Evolutionary conservation across 1,139 yeast genomes (phyloP).

Genomic region (Zygosaccharomyces pseudobailii): DNA sequence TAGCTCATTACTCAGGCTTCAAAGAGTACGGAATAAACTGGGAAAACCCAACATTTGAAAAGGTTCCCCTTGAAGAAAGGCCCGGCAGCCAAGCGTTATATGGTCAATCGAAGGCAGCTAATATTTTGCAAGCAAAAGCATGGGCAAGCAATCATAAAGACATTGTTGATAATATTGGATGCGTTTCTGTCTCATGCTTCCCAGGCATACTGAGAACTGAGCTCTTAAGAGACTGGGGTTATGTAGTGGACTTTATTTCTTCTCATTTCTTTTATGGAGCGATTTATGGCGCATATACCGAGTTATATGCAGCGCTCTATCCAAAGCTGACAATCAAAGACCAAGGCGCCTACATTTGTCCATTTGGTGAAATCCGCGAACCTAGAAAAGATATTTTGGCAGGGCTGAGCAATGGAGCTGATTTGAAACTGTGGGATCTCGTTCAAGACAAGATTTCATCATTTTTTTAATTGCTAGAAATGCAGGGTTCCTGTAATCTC

Average conservation of each 20-base stretch:
- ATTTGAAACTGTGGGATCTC: constrained; percentile 23
- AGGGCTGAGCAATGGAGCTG: constrained; percentile 27
- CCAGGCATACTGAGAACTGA: constrained; percentile 47
- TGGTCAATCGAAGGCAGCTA: constrained; percentile 49
- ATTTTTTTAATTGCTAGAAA: neutral
- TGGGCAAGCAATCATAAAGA: constrained; percentile 40
- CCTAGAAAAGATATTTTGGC: constrained; percentile 29
- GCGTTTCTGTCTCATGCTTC: constrained; percentile 41
- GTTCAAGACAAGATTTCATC: constrained; percentile 18
- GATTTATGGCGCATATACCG: constrained; percentile 42
- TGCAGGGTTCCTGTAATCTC: no score
- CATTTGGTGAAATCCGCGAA: constrained; percentile 27
- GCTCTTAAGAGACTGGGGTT: constrained; percentile 35
- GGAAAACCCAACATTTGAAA: constrained; percentile 35
- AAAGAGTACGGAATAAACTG: constrained; percentile 39
- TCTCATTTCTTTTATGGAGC: constrained; percentile 27
- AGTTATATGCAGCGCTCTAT: constrained; percentile 38
- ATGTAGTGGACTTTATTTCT: constrained; percentile 9
- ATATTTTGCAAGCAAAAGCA: constrained; percentile 40
- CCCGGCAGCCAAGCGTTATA: constrained; percentile 19
- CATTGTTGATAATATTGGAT: constrained; percentile 27
- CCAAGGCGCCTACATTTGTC: constrained; percentile 36
- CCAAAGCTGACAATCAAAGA: constrained; percentile 36
- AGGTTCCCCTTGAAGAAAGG: constrained; percentile 29
- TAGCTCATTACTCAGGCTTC: constrained; percentile 39